Evolutionary conservation across 2,329 filamentous ascomycete genomes (phyloP).

Genomic region (Aureobasidium zeae): DNA sequence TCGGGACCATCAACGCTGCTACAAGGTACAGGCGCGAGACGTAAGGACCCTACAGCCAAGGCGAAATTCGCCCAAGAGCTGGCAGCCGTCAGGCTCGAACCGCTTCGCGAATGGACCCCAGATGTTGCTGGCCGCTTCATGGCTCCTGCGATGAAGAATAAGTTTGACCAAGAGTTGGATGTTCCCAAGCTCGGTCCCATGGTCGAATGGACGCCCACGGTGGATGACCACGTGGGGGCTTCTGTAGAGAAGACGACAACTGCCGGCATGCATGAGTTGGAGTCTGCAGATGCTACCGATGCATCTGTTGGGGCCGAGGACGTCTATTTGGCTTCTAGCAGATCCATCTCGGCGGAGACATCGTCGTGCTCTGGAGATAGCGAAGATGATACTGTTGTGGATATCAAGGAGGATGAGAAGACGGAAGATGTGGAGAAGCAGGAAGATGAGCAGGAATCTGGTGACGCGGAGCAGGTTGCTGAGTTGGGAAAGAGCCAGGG

Average conservation of each 20-base stretch:
- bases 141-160: no score
- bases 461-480: background rate
- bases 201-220: no score
- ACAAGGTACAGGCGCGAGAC: background rate
- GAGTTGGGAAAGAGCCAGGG: background rate
- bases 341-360: background rate
- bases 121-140: no score
- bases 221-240: background rate
- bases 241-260: no score
- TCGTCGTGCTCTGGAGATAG: background rate
- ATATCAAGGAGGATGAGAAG: background rate
- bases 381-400: background rate
- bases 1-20: background rate
- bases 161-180: no score
- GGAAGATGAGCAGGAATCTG: background rate
- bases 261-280: background rate
- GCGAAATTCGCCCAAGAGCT: background rate
- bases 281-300: background rate
- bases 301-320: background rate
- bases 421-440: background rate
- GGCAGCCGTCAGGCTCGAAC: background rate
- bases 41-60: background rate
- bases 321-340: background rate
- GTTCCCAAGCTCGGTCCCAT: no score
- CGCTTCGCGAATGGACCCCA: slow-evolving; percentile 4